Percentiles rank a stretch among this genome's conserved stretches.
phyloP scores from a whole-genome alignment of 2,329 filamentous ascomycete genomes.

The Acrocalymma vagum region DNA sequence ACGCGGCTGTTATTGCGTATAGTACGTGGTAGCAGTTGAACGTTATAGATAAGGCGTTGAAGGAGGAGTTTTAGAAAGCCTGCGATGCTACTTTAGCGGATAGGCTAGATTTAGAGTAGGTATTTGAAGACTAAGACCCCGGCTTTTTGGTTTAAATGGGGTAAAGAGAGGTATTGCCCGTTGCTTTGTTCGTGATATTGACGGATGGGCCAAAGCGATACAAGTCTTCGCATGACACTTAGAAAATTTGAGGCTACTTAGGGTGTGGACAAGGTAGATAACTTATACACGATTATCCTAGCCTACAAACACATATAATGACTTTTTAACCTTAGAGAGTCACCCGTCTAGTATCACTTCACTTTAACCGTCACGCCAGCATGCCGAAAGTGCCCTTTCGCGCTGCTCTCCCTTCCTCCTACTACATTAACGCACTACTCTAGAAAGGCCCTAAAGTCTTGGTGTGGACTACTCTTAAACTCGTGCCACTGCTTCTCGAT shows the following conservation, averaged over 20 bases:
- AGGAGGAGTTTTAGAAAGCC: conserved; percentile 20
- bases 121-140: conserved; percentile 38
- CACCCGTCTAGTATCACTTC: conserved; percentile 1
- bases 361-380: conserved; percentile 19
- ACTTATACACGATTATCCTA: no score
- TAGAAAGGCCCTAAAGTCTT: conserved; percentile 33
- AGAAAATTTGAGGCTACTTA: no score
- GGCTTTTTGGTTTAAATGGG: conserved; percentile 38
- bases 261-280: no score
- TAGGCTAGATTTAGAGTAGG: conserved; percentile 26
- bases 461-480: conserved; percentile 16
- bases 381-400: conserved; percentile 36
- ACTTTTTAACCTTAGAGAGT: conserved; percentile 1
- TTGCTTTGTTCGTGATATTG: conserved; percentile 41
- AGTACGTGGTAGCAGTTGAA: conserved; percentile 25
- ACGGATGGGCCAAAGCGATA: conserved; percentile 13
- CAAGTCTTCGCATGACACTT: conserved; percentile 5
- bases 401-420: conserved; percentile 26
- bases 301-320: no score
- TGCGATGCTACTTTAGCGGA: conserved; percentile 13
- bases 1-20: conserved; percentile 21
- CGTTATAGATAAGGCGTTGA: conserved; percentile 14
- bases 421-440: conserved; percentile 37
- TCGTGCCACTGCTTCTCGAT: conserved; percentile 33
- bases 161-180: conserved; percentile 38